phyloP scores from a whole-genome alignment of 257 asterid species.

The Thymus mandschuricus region DNA sequence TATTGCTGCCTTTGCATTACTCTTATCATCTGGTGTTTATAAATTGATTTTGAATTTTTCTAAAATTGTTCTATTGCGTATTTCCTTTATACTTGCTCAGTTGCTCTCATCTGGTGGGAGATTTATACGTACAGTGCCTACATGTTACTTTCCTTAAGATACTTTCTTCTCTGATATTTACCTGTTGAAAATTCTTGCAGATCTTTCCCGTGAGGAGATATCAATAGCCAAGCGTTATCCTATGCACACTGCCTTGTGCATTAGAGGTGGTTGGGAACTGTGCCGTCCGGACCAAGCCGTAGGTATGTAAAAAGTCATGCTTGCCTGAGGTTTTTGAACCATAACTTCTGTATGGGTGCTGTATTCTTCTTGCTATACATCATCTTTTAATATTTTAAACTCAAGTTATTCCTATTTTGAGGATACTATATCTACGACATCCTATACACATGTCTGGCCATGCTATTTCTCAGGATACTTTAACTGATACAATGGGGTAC shows the following conservation, averaged over 20 bases:
- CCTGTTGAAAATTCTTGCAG: constrained; percentile 48
- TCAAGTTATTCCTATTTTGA: too few relatives aligned
- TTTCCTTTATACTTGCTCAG: background rate
- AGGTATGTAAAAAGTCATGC: constrained; percentile 52
- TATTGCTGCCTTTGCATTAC: background rate
- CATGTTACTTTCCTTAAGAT: background rate
- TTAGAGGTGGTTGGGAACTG: constrained; percentile 92
- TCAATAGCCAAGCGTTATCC: constrained; percentile 90
- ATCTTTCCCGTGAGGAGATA: constrained; percentile 84
- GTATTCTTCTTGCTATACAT: background rate
- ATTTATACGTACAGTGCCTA: constrained; percentile 14
- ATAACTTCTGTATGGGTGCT: constrained; percentile 11
- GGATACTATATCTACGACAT: too few relatives aligned
- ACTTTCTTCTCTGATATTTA: constrained; percentile 20
- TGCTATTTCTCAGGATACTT: too few relatives aligned
- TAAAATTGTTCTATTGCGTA: background rate
- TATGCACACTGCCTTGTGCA: constrained; percentile 83
- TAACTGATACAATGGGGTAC: too few relatives aligned
- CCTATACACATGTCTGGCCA: too few relatives aligned
- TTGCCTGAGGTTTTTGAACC: constrained; percentile 22
- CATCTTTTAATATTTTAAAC: background rate
- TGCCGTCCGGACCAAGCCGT: constrained; percentile 90
- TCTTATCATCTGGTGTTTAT: constrained; percentile 11
- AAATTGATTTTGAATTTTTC: background rate
- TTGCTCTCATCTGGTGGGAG: constrained; percentile 16